Percentiles rank a stretch among this genome's conserved stretches.
These are phyloP conservation scores for Aspergillus funiculosus DNA, from an alignment of 495 filamentous ascomycete species.

Conservation along the genomic window DNA sequence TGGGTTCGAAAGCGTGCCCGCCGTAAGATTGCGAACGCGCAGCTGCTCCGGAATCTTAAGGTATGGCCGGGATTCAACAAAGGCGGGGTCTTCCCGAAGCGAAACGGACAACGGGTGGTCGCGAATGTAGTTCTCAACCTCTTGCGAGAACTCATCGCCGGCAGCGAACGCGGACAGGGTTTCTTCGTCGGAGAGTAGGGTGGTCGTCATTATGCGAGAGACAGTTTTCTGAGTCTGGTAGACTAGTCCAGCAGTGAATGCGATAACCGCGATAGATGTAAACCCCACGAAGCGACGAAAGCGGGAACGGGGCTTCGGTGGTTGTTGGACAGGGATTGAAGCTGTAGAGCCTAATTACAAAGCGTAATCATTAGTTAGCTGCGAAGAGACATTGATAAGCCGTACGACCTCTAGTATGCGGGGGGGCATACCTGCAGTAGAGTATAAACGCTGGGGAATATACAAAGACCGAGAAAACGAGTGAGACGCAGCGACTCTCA, in stretches of 20 bases:
- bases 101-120: constrained; percentile 63
- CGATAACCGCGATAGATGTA: constrained; percentile 34
- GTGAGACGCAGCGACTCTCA: constrained; percentile 5
- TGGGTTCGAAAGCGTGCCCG: constrained; percentile 68
- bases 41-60: constrained; percentile 68
- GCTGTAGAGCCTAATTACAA: constrained; percentile 3
- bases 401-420: too few species aligned
- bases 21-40: constrained; percentile 72
- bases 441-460: constrained; percentile 10
- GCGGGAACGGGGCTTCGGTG: constrained; percentile 25
- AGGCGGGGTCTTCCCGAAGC: constrained; percentile 62
- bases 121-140: constrained; percentile 67
- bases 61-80: constrained; percentile 76
- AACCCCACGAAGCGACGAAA: constrained; percentile 36
- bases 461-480: not conserved
- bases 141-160: constrained; percentile 50
- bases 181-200: constrained; percentile 61
- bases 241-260: constrained; percentile 30
- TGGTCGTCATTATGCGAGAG: constrained; percentile 40
- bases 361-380: not conserved
- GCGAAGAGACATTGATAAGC: too few species aligned
- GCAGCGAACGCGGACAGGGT: constrained; percentile 63
- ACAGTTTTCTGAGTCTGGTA: constrained; percentile 25
- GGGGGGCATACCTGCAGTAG: constrained; percentile 8
- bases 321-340: constrained; percentile 7